These are phyloP conservation scores for Aureobasidium melanogenum DNA, from an alignment of 2,329 filamentous ascomycete genomes.

Conservation along the genomic window DNA sequence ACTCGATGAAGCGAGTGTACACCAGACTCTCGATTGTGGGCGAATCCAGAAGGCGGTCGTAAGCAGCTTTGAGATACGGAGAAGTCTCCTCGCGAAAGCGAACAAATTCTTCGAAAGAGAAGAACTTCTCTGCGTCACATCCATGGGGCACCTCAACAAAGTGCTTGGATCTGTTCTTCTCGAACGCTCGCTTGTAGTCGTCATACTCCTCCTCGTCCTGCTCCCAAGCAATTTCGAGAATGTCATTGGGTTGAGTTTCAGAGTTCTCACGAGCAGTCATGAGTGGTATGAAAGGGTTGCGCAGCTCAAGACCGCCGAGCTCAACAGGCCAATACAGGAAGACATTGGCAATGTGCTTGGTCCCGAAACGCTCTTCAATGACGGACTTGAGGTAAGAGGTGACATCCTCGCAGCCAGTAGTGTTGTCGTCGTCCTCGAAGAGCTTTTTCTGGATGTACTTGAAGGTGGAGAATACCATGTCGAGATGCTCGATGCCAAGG, in stretches of 20 bases:
- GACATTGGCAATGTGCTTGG: slow-evolving; percentile 39
- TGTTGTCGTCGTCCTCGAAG: slow-evolving; percentile 25
- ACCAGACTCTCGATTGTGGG: slow-evolving; percentile 23
- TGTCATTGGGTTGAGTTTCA: slow-evolving; percentile 29
- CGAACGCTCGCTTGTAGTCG: slow-evolving; percentile 23
- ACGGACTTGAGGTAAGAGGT: slow-evolving; percentile 34
- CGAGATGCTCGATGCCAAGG: slow-evolving; percentile 43
- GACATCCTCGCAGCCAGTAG: slow-evolving; percentile 18
- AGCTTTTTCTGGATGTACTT: slow-evolving; percentile 41
- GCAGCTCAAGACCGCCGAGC: slow-evolving; percentile 42
- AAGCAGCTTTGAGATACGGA: slow-evolving; percentile 27
- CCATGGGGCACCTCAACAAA: slow-evolving; percentile 18
- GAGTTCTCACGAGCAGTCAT: slow-evolving; percentile 38
- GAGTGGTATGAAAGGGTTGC: slow-evolving; percentile 42
- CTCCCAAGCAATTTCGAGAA: slow-evolving; percentile 24
- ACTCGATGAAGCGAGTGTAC: slow-evolving; percentile 20
- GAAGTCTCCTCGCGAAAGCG: slow-evolving; percentile 33
- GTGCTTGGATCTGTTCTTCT: slow-evolving; percentile 17
- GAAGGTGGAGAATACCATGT: slow-evolving; percentile 44
- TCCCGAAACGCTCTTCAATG: slow-evolving; percentile 45
- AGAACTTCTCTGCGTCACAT: slow-evolving; percentile 30
- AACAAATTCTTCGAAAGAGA: slow-evolving; percentile 36
- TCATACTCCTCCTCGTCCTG: slow-evolving; percentile 30
- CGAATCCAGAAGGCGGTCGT: slow-evolving; percentile 26
- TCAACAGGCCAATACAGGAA: slow-evolving; percentile 46